Percentiles rank a stretch among this genome's conserved stretches.
phyloP scores from a whole-genome alignment of 148 eudicot genomes.

The Chenopodium berlandieri region DNA sequence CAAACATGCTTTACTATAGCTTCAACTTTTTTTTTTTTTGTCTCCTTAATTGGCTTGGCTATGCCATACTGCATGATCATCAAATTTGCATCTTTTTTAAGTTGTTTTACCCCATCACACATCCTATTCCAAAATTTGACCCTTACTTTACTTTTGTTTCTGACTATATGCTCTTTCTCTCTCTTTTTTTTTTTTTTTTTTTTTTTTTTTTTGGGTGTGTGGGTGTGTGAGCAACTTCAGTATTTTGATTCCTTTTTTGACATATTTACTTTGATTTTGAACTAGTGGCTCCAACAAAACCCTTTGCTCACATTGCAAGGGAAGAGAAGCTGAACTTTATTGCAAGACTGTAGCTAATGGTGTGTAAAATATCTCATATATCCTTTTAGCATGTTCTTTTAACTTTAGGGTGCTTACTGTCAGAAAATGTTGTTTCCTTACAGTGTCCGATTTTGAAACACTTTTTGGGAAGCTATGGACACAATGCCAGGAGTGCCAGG shows the following conservation, averaged over 20 bases:
- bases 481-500: conserved; percentile 99
- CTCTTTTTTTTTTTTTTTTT: too few relatives aligned
- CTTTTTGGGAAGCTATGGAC: conserved; percentile 98
- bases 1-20: neutral
- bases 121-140: too few relatives aligned
- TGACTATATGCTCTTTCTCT: neutral
- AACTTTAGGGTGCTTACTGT: conserved; percentile 13
- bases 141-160: too few relatives aligned
- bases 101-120: neutral
- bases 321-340: conserved; percentile 97
- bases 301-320: conserved; percentile 91
- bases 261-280: conserved; percentile 17
- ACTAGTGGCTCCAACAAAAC: conserved; percentile 66
- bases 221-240: conserved; percentile 2
- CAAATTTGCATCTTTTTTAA: neutral
- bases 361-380: conserved; percentile 23
- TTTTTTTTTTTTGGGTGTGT: too few relatives aligned
- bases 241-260: neutral
- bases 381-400: conserved; percentile 6
- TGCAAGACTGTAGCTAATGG: conserved; percentile 87
- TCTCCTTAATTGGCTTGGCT: too few relatives aligned
- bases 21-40: neutral
- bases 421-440: conserved; percentile 19
- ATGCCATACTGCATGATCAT: neutral
- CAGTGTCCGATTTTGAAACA: conserved; percentile 89